Conservation (phyloP, 2,329 filamentous ascomycete genomes). For the Fusarium sacchari region DNA sequence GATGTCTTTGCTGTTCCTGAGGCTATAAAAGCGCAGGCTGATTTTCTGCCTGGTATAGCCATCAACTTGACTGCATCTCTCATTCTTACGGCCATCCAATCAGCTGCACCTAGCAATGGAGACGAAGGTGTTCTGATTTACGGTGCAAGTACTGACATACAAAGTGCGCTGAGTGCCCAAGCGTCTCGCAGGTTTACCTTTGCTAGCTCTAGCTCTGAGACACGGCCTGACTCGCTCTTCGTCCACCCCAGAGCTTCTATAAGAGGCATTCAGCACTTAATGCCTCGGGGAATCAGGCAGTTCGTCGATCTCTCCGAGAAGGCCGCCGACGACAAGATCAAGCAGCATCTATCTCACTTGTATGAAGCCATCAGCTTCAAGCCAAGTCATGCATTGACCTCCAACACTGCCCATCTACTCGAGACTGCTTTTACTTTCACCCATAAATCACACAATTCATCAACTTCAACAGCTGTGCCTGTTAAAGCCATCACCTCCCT, state of each 20-base stretch:
- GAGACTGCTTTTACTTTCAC: background rate
- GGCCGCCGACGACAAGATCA: background rate
- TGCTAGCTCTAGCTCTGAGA: background rate
- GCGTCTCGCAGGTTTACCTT: background rate
- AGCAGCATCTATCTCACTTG: background rate
- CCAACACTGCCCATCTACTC: background rate
- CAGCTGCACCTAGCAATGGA: background rate
- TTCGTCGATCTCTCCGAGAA: background rate
- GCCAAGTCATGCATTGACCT: background rate
- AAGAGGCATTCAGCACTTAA: background rate
- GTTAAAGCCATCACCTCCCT: background rate
- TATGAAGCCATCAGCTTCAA: background rate
- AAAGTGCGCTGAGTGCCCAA: background rate
- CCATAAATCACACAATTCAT: background rate
- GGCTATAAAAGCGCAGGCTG: background rate
- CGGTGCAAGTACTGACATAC: background rate
- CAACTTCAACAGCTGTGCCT: background rate
- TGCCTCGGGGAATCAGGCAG: background rate
- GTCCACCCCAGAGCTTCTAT: background rate
- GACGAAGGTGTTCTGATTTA: background rate
- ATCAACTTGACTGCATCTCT: background rate
- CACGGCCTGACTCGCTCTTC: background rate
- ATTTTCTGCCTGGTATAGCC: background rate
- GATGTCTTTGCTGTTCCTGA: accelerated
- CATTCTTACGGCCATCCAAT: background rate